A percentile compares a stretch with the other conserved stretches of the same genome.
Evolutionary conservation across 2,329 filamentous ascomycete genomes (phyloP).

Genomic region (Leptographium lundbergii): DNA sequence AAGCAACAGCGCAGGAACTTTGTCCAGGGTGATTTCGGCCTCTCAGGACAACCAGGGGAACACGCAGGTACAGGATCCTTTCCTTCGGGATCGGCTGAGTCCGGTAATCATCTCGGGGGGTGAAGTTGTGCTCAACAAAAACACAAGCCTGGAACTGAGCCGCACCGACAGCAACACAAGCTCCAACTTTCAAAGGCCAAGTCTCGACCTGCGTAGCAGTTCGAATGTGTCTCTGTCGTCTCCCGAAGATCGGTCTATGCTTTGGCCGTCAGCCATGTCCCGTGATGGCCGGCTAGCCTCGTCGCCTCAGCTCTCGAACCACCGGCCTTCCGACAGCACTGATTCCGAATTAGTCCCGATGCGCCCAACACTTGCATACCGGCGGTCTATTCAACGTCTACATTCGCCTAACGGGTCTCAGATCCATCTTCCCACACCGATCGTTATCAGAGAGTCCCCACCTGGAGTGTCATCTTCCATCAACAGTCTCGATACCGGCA

Average conservation of each 20-base stretch:
- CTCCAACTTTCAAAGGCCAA: conserved; percentile 25
- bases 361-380: conserved; percentile 40
- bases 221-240: conserved; percentile 29
- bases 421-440: conserved; percentile 39
- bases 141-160: conserved; percentile 34
- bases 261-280: conserved; percentile 43
- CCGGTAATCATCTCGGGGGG: conserved; percentile 56
- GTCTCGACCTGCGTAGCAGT: conserved; percentile 26
- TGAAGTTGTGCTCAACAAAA: conserved; percentile 47
- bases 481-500: conserved; percentile 43
- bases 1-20: conserved; percentile 44
- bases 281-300: conserved; percentile 17
- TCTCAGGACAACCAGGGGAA: conserved; percentile 40
- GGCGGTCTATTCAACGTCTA: conserved; percentile 41
- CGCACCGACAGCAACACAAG: conserved; percentile 40
- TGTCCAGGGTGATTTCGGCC: conserved; percentile 30
- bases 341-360: conserved; percentile 36
- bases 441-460: conserved; percentile 27
- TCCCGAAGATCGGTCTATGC: conserved; percentile 27
- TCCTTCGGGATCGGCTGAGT: conserved; percentile 48
- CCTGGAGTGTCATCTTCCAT: conserved; percentile 33
- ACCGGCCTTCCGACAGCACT: conserved; percentile 40
- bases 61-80: conserved; percentile 36
- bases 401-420: conserved; percentile 28
- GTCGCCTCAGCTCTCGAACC: conserved; percentile 19